Evolutionary conservation across 2,329 filamentous ascomycete species (phyloP).

Genomic region (Diaporthe sp.): DNA sequence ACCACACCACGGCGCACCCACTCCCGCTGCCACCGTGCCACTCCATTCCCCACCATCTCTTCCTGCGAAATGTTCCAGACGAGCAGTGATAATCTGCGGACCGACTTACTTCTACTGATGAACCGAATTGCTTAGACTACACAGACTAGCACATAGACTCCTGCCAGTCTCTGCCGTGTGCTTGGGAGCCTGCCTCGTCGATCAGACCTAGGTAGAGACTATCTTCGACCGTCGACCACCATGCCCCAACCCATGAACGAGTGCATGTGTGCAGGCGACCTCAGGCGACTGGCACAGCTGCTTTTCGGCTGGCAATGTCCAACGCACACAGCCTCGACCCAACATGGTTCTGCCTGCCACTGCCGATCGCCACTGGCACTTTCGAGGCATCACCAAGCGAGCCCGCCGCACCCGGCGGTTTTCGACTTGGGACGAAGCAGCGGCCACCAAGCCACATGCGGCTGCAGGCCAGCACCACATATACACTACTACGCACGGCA

Average conservation of each 20-base stretch:
- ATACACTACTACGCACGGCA: conserved; percentile 1
- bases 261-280: too few relatives aligned
- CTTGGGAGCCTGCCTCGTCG: too few relatives aligned
- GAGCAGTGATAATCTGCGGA: not conserved
- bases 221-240: too few relatives aligned
- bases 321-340: not conserved
- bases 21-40: not conserved
- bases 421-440: conserved; percentile 31
- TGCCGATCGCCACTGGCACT: not conserved
- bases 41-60: not conserved
- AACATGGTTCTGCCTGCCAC: conserved; percentile 14
- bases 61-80: not conserved
- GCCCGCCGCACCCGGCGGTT: conserved; percentile 7
- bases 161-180: not conserved
- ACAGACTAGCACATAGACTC: too few relatives aligned
- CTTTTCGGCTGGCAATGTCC: not conserved
- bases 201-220: too few relatives aligned
- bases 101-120: not conserved
- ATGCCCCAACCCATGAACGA: too few relatives aligned
- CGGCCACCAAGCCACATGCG: conserved; percentile 3
- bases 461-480: not conserved
- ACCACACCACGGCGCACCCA: conserved; percentile 14
- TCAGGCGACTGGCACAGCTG: too few relatives aligned
- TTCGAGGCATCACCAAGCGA: conserved; percentile 6
- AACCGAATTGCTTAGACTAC: too few relatives aligned